Percentiles rank a stretch among this genome's conserved stretches.
Evolutionary conservation across 2,329 filamentous ascomycete genomes (phyloP).

Genomic region (Curvularia sp.): DNA sequence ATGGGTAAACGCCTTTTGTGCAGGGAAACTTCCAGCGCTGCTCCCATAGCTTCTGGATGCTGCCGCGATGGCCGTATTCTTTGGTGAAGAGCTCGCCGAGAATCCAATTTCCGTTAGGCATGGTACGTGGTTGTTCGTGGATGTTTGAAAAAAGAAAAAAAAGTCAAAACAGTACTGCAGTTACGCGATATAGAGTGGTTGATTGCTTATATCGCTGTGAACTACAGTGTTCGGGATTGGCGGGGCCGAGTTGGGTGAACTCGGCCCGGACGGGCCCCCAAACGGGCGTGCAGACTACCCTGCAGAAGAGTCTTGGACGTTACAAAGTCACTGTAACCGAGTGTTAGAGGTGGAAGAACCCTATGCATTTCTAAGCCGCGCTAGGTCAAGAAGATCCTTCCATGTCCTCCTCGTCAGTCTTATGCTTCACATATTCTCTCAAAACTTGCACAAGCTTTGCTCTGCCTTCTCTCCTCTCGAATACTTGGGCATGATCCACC

Average conservation of each 20-base stretch:
- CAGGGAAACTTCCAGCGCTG: constrained; percentile 47
- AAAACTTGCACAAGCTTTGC: constrained; percentile 36
- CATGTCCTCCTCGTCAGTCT: constrained; percentile 15
- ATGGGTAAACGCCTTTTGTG: constrained; percentile 66
- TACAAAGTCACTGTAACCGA: not conserved
- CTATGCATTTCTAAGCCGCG: not conserved
- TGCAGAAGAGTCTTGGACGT: not conserved
- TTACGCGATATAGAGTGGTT: not conserved
- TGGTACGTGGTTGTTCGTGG: constrained; percentile 4
- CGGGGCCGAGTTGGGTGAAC: constrained; percentile 32
- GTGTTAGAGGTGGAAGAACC: not conserved
- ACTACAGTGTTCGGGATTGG: constrained; percentile 26
- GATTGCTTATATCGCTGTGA: constrained; percentile 5
- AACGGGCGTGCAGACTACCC: constrained; percentile 1
- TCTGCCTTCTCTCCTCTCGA: constrained; percentile 39
- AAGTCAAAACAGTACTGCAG: not conserved
- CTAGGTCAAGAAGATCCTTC: constrained; percentile 6
- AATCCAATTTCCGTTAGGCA: constrained; percentile 45
- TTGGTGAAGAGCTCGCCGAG: constrained; percentile 48
- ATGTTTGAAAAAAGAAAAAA: not conserved
- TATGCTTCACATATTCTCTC: constrained; percentile 34
- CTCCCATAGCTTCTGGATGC: constrained; percentile 46
- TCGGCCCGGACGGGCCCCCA: constrained; percentile 32
- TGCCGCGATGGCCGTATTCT: constrained; percentile 47
- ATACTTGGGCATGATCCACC: constrained; percentile 68